Evolutionary conservation across 1,284 basidiomycete genomes (phyloP), one percentile per base, ranked within the genome.

Genomic region (Boletellus deceptivus): DNA sequence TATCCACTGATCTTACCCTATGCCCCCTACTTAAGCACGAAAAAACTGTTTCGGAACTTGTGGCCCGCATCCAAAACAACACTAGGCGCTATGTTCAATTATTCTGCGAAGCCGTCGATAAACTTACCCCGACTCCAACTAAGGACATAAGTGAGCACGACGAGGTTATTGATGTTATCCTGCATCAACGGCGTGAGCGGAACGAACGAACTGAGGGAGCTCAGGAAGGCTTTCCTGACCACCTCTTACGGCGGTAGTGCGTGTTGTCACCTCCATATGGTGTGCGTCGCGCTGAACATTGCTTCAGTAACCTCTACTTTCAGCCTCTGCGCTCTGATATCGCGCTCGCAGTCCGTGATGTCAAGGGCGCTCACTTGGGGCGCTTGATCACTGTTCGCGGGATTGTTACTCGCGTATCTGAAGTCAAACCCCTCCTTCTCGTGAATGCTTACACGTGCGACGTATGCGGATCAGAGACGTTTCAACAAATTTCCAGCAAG

Each of bases 401-500:
- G 44, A 98, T 99, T 62, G 94, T 99, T 46, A 99, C 95, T 17
- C 92, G 97, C 50, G 94, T 99, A 3, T 97, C 93, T 8, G 97
- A 99, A 77, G 97, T 99, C 67, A 99, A 99, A 67, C 97, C 97
- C 9, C 85, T 98, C 31, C 82, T 99, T 13, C 87, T 93, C 59
- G 95, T 99, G 66, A 98, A 98, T 71, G 97, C 96, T 27, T 99
- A 98, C 71, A 97, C 97, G 0, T 99, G 97, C 74, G 97, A 99
- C 69, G 86, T 92, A 46, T 99, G 97, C 68, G 97, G 97, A 43
- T 92, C 92, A 45, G 97, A 99, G 70, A 96, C 96, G 34, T 99
- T 99, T 77, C 94, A 99, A 70, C 94, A 99, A 63, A 93, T 99
- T 53, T 88, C 88, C n/a, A 86, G 86, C 63, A 93, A 95, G 67